Conservation (phyloP, 2,329 filamentous ascomycete genomes). For the Aspergillus sp. region DNA sequence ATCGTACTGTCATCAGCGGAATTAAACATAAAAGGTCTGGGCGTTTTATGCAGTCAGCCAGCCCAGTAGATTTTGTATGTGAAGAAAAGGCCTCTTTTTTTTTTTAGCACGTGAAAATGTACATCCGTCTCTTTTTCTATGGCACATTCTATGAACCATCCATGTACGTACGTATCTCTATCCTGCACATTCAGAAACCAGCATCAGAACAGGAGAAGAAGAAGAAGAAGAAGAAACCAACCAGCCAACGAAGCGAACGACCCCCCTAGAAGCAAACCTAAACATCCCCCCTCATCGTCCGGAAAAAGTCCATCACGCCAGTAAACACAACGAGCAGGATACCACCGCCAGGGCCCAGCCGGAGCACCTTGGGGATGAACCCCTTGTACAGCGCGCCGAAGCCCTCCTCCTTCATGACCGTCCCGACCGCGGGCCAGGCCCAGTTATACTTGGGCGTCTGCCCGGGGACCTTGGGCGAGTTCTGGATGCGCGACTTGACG, state of each 20-base stretch:
- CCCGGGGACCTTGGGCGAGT: slow-evolving; percentile 82
- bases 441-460: slow-evolving; percentile 95
- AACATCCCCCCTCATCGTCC: slow-evolving; percentile 60
- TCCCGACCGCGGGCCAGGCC: slow-evolving; percentile 86
- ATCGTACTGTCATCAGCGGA: background rate
- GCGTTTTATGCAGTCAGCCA: background rate
- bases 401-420: slow-evolving; percentile 91
- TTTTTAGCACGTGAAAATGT: no score
- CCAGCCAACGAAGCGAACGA: no score
- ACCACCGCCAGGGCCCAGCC: slow-evolving; percentile 72
- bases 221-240: background rate
- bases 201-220: background rate
- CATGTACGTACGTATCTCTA: slow-evolving; percentile 17
- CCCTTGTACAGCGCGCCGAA: slow-evolving; percentile 95
- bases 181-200: slow-evolving; percentile 13
- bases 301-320: slow-evolving; percentile 77
- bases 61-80: background rate
- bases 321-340: slow-evolving; percentile 58
- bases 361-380: slow-evolving; percentile 91
- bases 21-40: background rate
- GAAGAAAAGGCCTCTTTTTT: no score
- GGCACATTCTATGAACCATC: slow-evolving; percentile 17
- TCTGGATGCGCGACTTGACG: slow-evolving; percentile 97
- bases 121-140: slow-evolving; percentile 8
- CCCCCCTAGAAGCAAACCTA: background rate